Evolutionary conservation across 2,329 filamentous ascomycete genomes (phyloP).

Genomic region (Nemania serpens): DNA sequence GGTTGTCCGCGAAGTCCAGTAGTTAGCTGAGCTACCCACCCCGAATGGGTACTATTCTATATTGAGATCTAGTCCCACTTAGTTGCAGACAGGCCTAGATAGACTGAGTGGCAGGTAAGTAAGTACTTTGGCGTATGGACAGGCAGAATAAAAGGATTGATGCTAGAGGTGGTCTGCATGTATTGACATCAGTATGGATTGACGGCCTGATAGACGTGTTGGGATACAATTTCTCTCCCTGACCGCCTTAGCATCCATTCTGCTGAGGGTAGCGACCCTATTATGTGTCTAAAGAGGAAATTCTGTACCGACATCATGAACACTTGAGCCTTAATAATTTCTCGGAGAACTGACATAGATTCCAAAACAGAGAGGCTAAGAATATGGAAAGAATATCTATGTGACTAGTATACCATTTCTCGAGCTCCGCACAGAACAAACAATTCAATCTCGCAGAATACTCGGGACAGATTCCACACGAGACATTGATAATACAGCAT

Average conservation of each 20-base stretch:
- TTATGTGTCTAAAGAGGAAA: too few relatives aligned
- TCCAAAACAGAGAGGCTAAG: too few relatives aligned
- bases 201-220: constrained; percentile 9
- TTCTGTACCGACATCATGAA: too few relatives aligned
- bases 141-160: constrained; percentile 15
- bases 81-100: constrained; percentile 18
- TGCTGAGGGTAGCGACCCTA: background rate
- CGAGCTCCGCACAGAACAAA: too few relatives aligned
- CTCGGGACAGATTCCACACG: too few relatives aligned
- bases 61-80: constrained; percentile 25
- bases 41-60: constrained; percentile 2
- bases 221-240: background rate
- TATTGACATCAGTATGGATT: constrained; percentile 18
- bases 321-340: too few relatives aligned
- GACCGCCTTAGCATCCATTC: background rate
- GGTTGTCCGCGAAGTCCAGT: constrained; percentile 66
- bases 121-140: constrained; percentile 14
- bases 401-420: background rate
- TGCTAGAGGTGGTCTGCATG: constrained; percentile 10
- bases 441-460: too few relatives aligned
- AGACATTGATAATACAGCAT: too few relatives aligned
- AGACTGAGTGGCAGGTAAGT: background rate
- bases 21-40: constrained; percentile 1
- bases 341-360: too few relatives aligned
- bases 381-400: too few relatives aligned